Base-by-base conservation (phyloP, 306 rosid species). In the Corylus avellana region DNA sequence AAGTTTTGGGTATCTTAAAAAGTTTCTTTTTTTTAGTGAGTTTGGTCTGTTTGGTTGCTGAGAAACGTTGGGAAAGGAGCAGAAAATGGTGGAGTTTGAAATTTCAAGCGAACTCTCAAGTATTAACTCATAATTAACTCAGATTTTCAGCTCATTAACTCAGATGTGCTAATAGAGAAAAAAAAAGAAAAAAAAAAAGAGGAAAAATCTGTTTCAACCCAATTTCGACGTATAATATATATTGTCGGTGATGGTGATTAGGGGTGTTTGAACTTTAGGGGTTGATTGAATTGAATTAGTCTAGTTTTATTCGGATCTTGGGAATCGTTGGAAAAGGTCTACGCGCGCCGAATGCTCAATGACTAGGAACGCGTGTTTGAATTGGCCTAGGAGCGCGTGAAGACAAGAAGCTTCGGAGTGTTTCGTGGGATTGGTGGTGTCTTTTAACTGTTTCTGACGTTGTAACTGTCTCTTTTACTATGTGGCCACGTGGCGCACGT, bases 171-270 rank as follows among this genome's bases (percentile, higher is more conserved):
- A 22, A 22, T n/a, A n/a, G n/a, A n/a, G n/a, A n/a, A n/a, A 29
- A 29, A 29, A 29, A 29, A 29, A 29, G 32, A 29, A 29, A 49
- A 22, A 5, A 58, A 49, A 18, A 10, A 1, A 63, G 1, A 0
- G 12, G 32, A 18, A 51, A 17, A 13, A 22, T 22, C 25, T 22
- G 25, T 22, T 22, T 22, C 25, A 22, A 22, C 25, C 25, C 25
- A 22, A 22, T 22, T 22, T 22, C 25, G 16, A 48, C 14, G 13
- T n/a, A 32, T 16, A 0, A 25, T 58, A 54, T 13, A 73, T 62
- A 61, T 72, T 83, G 86, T 83, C 83, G 86, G 86, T 78, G 83
- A 32, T n/a, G 9, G 32, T 67, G 32, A 46, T 44, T 67, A 18
- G 49, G 51, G 51, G 1, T 17, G 72, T 39, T 37, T 67, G 14